phyloP scores from a whole-genome alignment of 1,284 basidiomycete genomes.

The Blastosporella zonata region DNA sequence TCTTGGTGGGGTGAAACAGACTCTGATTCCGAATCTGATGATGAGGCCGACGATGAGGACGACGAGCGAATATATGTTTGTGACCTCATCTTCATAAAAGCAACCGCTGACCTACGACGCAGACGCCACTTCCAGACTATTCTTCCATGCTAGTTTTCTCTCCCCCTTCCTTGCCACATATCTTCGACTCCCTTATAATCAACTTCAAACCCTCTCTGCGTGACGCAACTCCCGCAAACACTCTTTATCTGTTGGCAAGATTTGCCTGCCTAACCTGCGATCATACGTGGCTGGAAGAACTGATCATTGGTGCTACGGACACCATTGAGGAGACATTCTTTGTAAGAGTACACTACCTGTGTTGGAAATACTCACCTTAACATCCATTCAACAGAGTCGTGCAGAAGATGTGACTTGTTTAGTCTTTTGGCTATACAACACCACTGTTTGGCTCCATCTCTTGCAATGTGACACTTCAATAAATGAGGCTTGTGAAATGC shows the following conservation, averaged over 20 bases:
- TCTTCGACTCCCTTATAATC: conserved; percentile 80
- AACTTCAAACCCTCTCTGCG: conserved; percentile 65
- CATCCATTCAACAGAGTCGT: conserved; percentile 54
- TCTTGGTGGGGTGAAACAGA: conserved; percentile 66
- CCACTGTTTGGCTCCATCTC: conserved; percentile 86
- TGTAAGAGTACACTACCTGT: conserved; percentile 45
- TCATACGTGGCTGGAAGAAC: conserved; percentile 87
- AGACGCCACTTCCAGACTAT: conserved; percentile 74
- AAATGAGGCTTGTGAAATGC: conserved; percentile 71
- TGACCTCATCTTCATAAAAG: conserved; percentile 16
- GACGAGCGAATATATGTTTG: conserved; percentile 58
- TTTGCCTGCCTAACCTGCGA: conserved; percentile 87
- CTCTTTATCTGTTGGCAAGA: conserved; percentile 79
- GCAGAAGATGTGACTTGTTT: conserved; percentile 84
- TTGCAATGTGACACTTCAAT: conserved; percentile 81
- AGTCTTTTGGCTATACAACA: conserved; percentile 95
- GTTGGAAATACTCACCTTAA: conserved; percentile 11
- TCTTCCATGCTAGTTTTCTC: conserved; percentile 91
- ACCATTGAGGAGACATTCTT: conserved; percentile 90
- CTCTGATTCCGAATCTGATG: conserved; percentile 41
- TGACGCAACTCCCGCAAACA: conserved; percentile 79
- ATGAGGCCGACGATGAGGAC: conserved; percentile 40
- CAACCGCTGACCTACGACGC: conserved; percentile 18
- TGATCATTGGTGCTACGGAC: conserved; percentile 88
- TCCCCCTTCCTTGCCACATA: conserved; percentile 67